A percentile compares a stretch with the other conserved stretches of the same genome.
Conservation (phyloP, 345 rosid genomes). For the Eucalyptus dawsonii region DNA sequence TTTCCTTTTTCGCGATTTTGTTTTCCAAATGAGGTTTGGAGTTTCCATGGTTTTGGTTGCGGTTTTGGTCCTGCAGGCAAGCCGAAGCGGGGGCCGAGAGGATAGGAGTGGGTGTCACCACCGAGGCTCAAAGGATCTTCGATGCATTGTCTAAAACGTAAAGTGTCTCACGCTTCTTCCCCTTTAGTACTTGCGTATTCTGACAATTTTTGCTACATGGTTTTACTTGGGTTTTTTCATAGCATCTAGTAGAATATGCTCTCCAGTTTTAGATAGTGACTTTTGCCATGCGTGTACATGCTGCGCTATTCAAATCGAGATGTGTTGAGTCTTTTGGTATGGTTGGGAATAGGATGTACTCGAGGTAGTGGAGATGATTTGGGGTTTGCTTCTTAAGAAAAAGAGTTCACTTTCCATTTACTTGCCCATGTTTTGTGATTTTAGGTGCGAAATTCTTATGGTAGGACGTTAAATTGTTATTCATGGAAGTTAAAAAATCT, state of each 20-base stretch:
- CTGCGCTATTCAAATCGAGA: background rate
- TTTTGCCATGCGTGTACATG: background rate
- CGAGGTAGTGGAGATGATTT: background rate
- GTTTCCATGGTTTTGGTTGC: background rate
- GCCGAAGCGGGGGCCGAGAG: conserved; percentile 85
- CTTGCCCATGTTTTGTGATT: background rate
- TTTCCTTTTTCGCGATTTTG: background rate
- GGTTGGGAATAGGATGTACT: background rate
- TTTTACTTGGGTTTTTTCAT: background rate
- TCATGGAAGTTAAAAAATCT: background rate
- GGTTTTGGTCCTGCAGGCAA: conserved; percentile 31
- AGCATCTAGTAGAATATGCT: background rate
- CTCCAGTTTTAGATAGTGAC: background rate
- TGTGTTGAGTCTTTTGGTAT: background rate
- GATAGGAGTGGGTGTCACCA: conserved; percentile 87
- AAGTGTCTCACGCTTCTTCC: background rate
- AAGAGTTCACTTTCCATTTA: background rate
- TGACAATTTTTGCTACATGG: background rate
- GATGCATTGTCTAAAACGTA: conserved; percentile 96
- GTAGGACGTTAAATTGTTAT: background rate
- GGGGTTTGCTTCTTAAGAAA: background rate
- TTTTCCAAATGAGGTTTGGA: background rate
- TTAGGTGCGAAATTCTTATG: background rate
- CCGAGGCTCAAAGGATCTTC: conserved; percentile 75
- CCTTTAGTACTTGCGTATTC: background rate